Conservation (phyloP, 2,329 filamentous ascomycete genomes). For the Ceratocystis alfenasii region DNA sequence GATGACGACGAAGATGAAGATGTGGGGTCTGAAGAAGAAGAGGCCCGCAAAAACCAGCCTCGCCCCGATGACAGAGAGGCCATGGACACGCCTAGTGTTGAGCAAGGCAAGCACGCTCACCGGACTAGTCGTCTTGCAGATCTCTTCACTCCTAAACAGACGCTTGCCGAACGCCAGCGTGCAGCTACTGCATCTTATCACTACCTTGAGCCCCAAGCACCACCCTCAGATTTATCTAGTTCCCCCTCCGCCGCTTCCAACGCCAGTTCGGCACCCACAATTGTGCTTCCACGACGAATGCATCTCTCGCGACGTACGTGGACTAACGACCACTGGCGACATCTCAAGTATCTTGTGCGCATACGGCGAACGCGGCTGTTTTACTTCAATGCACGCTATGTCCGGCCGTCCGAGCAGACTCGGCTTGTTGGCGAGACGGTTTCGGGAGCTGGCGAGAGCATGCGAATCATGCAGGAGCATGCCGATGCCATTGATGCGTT, state of each 20-base stretch:
- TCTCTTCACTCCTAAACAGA: slow-evolving; percentile 16
- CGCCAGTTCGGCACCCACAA: slow-evolving; percentile 27
- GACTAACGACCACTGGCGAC: slow-evolving; percentile 42
- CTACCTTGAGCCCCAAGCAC: slow-evolving; percentile 14
- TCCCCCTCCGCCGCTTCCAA: slow-evolving; percentile 24
- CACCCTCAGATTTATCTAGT: not conserved
- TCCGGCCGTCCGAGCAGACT: slow-evolving; percentile 24
- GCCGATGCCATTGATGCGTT: slow-evolving; percentile 47
- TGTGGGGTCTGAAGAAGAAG: slow-evolving; percentile 10
- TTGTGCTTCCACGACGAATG: slow-evolving; percentile 14
- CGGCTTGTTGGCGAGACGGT: slow-evolving; percentile 39
- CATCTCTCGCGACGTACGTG: slow-evolving; percentile 35
- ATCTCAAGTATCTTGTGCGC: slow-evolving; percentile 41
- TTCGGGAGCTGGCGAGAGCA: slow-evolving; percentile 34
- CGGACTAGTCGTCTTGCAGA: slow-evolving; percentile 12
- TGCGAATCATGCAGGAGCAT: slow-evolving; percentile 45
- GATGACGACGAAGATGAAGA: slow-evolving; percentile 6
- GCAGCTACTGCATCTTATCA: slow-evolving; percentile 17
- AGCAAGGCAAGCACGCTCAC: not conserved
- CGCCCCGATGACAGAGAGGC: not conserved
- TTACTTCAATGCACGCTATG: slow-evolving; percentile 27
- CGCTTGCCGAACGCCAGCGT: slow-evolving; percentile 10
- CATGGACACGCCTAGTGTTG: not conserved
- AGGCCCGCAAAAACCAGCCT: not conserved
- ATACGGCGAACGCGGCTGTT: slow-evolving; percentile 35